phyloP scores from a whole-genome alignment of 1,139 yeast species.

The Entelexis paramagnoliae region DNA sequence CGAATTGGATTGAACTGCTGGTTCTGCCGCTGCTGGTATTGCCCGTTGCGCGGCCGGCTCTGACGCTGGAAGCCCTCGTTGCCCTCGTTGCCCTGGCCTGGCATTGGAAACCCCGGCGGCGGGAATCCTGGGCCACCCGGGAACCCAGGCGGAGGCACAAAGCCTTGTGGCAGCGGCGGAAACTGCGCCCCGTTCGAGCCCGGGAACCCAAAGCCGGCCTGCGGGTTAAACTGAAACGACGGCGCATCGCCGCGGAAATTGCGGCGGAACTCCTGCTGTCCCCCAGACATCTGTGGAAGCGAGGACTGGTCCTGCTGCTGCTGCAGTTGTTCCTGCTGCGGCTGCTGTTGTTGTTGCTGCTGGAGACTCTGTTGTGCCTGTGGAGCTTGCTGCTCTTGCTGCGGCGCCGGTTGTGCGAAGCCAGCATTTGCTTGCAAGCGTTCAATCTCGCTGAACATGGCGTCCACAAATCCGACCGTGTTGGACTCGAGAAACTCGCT shows the following conservation, averaged over 20 bases:
- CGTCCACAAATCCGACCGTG: constrained; percentile 26
- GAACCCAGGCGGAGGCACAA: background rate
- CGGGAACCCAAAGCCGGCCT: background rate
- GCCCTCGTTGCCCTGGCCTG: too few species aligned
- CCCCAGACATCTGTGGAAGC: constrained; percentile 12
- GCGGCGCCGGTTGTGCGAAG: background rate
- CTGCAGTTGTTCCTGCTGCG: background rate
- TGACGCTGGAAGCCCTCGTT: constrained; percentile 2
- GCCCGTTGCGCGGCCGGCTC: constrained; percentile 12
- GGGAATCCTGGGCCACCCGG: background rate
- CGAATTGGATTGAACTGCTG: constrained; percentile 7
- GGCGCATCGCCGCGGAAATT: constrained; percentile 18
- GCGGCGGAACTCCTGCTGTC: constrained; percentile 22
- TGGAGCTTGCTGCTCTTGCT: background rate
- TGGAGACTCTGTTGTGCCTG: background rate
- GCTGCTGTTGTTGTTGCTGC: constrained; percentile 2
- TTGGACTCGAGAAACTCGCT: constrained; percentile 28
- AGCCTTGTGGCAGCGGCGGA: constrained; percentile 5
- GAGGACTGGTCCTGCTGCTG: background rate
- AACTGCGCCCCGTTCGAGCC: background rate
- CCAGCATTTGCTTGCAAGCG: background rate
- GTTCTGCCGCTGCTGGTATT: constrained; percentile 12
- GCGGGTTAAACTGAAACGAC: constrained; percentile 1
- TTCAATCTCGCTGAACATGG: constrained; percentile 23
- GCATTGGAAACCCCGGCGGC: constrained; percentile 9